Percentiles rank a stretch among this genome's conserved stretches.
Evolutionary conservation across 352 stramenopile genomes (phyloP).

Genomic region (Thraustochytrium sp.): DNA sequence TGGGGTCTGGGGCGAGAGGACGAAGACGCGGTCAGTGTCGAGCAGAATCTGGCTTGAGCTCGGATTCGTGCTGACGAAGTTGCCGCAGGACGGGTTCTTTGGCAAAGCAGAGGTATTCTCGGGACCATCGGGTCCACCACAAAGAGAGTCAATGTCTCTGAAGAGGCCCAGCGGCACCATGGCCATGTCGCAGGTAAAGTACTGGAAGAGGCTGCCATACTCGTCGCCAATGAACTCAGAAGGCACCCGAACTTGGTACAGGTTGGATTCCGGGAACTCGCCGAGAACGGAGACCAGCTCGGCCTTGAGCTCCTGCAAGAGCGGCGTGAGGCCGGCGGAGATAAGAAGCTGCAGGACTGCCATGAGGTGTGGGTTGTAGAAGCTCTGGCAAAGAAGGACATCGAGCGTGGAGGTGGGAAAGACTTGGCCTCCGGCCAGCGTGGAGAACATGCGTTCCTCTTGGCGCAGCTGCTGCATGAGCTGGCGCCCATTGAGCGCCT

Average conservation of each 20-base stretch:
- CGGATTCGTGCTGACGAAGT: too few relatives aligned
- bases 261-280: conserved; percentile 4
- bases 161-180: conserved; percentile 15
- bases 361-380: conserved; percentile 44
- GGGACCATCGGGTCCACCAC: too few relatives aligned
- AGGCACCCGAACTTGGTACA: conserved; percentile 34
- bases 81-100: too few relatives aligned
- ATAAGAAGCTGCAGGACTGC: conserved; percentile 30
- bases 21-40: too few relatives aligned
- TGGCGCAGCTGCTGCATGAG: not conserved
- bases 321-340: not conserved
- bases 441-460: not conserved
- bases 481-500: not conserved
- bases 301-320: not conserved
- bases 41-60: too few relatives aligned
- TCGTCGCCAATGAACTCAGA: not conserved
- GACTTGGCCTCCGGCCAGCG: not conserved
- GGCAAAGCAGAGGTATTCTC: too few relatives aligned
- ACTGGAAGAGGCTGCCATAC: conserved; percentile 21
- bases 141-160: too few relatives aligned
- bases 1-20: too few relatives aligned
- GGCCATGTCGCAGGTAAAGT: not conserved
- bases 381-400: conserved; percentile 43
- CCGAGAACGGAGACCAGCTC: not conserved
- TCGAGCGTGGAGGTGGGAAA: conserved; percentile 41